Base-by-base conservation (phyloP, 306 rosid species). In the Herpetospermum pedunculosum region DNA sequence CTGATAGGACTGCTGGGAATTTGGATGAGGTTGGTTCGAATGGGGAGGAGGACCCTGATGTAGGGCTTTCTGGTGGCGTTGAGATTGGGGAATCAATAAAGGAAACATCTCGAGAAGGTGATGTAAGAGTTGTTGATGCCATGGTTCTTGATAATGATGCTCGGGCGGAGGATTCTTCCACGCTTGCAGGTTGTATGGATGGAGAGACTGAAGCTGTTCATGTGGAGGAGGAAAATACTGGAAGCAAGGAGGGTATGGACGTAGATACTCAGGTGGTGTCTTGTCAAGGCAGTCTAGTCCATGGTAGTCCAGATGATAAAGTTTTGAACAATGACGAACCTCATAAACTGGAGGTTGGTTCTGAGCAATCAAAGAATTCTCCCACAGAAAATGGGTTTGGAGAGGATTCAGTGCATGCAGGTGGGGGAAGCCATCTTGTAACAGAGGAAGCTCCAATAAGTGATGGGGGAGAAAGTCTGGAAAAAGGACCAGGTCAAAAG, bases 1-100 rank as follows among this genome's bases (percentile, higher is more conserved):
- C 88, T n/a, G 80, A 77, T 73, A 85, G 74, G 35, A 73, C 75
- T 44, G 81, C 79, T 28, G 76, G 59, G 65, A 59, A 52, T 19
- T 75, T 52, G 69, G 76, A 67, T 8, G 90, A 75, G 79, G 82
- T 53, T 50, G 83, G 67, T 53, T 76, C 58, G 6, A 76, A 49
- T 34, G 85, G 18, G 7, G 84, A 80, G 75, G 81, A 25, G 35
- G 81, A 43, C n/a, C 34, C 28, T 48, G 77, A 26, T 16, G 49
- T 75, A 28, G 82, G 80, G 37, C 75, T 54, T 76, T 77, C 75
- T 1, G 75, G 69, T 16, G 80, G 62, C 1, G n/a, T 32, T 49
- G 75, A 28, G 55, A 67, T 8, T 58, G 76, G 80, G 37, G 87
- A 75, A 49, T 77, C 77, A 9, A 62, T 44, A 6, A 82, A 80